Conservation (phyloP, 176 grass and related monocot genomes). For the Aegilops longissima region DNA sequence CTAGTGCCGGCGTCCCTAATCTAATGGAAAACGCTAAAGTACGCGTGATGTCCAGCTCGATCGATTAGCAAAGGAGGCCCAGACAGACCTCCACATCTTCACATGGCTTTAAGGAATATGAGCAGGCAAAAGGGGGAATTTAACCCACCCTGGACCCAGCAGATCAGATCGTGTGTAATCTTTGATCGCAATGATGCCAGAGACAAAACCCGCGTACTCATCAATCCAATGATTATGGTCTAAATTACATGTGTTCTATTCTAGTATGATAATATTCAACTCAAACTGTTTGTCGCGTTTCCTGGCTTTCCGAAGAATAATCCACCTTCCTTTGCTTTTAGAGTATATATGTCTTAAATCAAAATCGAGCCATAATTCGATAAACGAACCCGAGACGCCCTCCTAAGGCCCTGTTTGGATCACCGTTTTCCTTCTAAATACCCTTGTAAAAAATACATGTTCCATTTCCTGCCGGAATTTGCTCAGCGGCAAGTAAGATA, state of each 20-base stretch:
- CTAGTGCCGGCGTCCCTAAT: slow-evolving; percentile 22
- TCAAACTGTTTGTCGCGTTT: neutral
- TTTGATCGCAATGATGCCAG: slow-evolving; percentile 41
- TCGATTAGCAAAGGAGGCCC: slow-evolving; percentile 37
- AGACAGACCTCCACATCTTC: slow-evolving; percentile 43
- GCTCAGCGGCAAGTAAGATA: no score
- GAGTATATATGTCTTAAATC: neutral
- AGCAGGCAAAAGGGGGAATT: slow-evolving; percentile 44
- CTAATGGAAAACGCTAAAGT: slow-evolving; percentile 35
- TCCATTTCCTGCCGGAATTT: no score
- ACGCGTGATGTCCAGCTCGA: slow-evolving; percentile 42
- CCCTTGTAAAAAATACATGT: no score
- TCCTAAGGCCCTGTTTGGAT: no score
- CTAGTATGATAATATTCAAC: neutral
- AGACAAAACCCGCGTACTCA: slow-evolving; percentile 36
- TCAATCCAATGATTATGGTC: slow-evolving; percentile 48
- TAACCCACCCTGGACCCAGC: slow-evolving; percentile 54
- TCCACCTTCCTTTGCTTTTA: neutral
- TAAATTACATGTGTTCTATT: slow-evolving; percentile 24
- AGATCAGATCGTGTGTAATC: slow-evolving; percentile 47
- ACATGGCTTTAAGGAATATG: slow-evolving; percentile 57
- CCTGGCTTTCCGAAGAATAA: neutral
- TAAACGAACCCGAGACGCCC: neutral
- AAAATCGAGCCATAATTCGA: neutral
- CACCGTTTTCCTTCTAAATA: no score